These are phyloP conservation scores for Clarireedia monteithiana DNA, from an alignment of 2,329 filamentous ascomycete species.

Conservation along the genomic window DNA sequence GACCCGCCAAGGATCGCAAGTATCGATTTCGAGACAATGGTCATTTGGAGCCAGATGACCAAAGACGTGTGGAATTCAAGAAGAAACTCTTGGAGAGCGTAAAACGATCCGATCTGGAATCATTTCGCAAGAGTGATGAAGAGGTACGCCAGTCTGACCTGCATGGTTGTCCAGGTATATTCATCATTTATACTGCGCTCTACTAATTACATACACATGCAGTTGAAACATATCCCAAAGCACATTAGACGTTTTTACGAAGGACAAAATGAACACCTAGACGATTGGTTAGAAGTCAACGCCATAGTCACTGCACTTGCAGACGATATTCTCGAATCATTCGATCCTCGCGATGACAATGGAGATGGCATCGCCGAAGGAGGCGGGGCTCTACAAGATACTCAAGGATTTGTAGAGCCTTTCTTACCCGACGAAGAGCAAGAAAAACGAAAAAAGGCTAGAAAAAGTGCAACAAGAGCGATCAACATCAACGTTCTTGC, in stretches of 20 bases:
- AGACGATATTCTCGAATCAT: slow-evolving; percentile 52
- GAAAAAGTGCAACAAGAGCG: slow-evolving; percentile 45
- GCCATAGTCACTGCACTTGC: slow-evolving; percentile 46
- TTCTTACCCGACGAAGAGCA: slow-evolving; percentile 49
- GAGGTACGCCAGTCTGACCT: slow-evolving; percentile 9
- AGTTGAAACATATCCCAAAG: slow-evolving; percentile 46
- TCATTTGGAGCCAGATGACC: slow-evolving; percentile 18
- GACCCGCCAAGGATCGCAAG: slow-evolving; percentile 15
- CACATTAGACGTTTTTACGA: slow-evolving; percentile 46
- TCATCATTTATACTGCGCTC: no score
- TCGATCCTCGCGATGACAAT: slow-evolving; percentile 47
- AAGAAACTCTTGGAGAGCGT: slow-evolving; percentile 16
- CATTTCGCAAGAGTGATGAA: slow-evolving; percentile 16
- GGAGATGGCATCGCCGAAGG: slow-evolving; percentile 47
- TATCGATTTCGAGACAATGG: slow-evolving; percentile 18
- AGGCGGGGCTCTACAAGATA: slow-evolving; percentile 40
- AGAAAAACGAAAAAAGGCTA: slow-evolving; percentile 37
- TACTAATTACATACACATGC: background rate
- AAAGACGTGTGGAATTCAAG: slow-evolving; percentile 19
- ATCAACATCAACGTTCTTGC: slow-evolving; percentile 52
- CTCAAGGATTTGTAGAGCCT: slow-evolving; percentile 42
- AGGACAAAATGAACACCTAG: slow-evolving; percentile 43
- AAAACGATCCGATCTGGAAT: slow-evolving; percentile 12
- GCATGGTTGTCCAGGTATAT: no score
- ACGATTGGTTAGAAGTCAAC: slow-evolving; percentile 53